These are phyloP conservation scores for Xylaria sp. DNA, from an alignment of 2,329 filamentous ascomycete species.

Conservation along the genomic window DNA sequence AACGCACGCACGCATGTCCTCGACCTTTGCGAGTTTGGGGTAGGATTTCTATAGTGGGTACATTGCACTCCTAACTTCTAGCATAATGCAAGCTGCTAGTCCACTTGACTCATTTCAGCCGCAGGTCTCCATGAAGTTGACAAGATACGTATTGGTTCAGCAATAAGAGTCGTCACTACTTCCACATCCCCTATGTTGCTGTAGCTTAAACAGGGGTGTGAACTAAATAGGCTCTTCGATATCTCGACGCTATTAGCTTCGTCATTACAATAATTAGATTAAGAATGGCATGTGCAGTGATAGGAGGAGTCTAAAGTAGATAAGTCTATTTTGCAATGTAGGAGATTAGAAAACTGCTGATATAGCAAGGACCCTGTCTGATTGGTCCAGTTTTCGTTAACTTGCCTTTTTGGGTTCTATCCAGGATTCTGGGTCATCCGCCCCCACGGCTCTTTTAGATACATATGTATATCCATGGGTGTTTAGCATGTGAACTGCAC, in stretches of 20 bases:
- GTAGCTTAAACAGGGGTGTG: background rate
- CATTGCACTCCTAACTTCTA: no score
- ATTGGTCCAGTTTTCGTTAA: conserved; percentile 27
- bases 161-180: background rate
- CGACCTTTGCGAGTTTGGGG: no score
- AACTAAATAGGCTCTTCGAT: background rate
- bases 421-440: conserved; percentile 2
- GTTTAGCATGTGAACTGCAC: no score
- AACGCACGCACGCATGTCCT: no score
- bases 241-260: background rate
- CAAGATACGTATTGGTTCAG: background rate
- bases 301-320: background rate
- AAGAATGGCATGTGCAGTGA: background rate
- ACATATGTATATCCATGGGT: background rate
- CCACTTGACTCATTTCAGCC: background rate
- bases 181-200: background rate
- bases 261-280: background rate
- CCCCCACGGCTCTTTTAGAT: conserved; percentile 9
- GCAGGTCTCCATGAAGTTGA: background rate
- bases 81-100: no score
- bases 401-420: conserved; percentile 32
- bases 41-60: no score
- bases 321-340: no score
- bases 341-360: background rate
- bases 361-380: background rate